Conservation (phyloP, 1,139 yeast species). For the Candida freyschussii region DNA sequence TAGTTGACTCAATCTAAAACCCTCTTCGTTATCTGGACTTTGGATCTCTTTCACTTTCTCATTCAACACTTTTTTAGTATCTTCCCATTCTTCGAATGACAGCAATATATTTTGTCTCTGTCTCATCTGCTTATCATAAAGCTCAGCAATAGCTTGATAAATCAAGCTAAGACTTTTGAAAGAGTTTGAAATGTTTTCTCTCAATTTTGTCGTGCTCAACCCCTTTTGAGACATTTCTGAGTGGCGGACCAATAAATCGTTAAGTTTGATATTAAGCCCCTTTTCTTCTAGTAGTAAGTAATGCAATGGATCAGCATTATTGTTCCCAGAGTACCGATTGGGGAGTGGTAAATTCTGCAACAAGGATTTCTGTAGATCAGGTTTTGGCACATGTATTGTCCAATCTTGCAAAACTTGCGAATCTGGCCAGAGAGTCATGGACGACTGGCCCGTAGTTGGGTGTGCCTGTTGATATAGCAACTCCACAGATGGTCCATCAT, state of each 20-base stretch:
- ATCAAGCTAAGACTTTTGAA: constrained; percentile 20
- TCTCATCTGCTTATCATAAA: constrained; percentile 39
- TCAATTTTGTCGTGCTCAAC: constrained; percentile 14
- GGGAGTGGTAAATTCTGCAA: too few relatives aligned
- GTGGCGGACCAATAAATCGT: constrained; percentile 16
- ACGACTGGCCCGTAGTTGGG: too few relatives aligned
- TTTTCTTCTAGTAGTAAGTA: constrained; percentile 20
- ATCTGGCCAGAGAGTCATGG: too few relatives aligned
- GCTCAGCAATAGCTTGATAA: constrained; percentile 44
- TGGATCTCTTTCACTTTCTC: constrained; percentile 38
- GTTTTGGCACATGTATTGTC: too few relatives aligned
- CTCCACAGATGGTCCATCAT: too few relatives aligned
- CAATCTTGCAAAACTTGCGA: too few relatives aligned
- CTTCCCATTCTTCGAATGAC: constrained; percentile 44
- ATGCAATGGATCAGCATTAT: constrained; percentile 17
- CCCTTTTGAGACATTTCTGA: constrained; percentile 18
- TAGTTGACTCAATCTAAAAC: constrained; percentile 39
- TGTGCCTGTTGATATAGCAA: too few relatives aligned
- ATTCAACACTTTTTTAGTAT: constrained; percentile 33
- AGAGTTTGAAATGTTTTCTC: constrained; percentile 15
- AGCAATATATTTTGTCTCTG: constrained; percentile 31
- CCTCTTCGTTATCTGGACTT: constrained; percentile 41
- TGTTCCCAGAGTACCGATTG: too few relatives aligned
- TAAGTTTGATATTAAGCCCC: constrained; percentile 11
- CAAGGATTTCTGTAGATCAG: too few relatives aligned